These are phyloP conservation scores for Clitocybe nebularis DNA, from an alignment of 1,284 basidiomycete genomes.

Conservation along the genomic window DNA sequence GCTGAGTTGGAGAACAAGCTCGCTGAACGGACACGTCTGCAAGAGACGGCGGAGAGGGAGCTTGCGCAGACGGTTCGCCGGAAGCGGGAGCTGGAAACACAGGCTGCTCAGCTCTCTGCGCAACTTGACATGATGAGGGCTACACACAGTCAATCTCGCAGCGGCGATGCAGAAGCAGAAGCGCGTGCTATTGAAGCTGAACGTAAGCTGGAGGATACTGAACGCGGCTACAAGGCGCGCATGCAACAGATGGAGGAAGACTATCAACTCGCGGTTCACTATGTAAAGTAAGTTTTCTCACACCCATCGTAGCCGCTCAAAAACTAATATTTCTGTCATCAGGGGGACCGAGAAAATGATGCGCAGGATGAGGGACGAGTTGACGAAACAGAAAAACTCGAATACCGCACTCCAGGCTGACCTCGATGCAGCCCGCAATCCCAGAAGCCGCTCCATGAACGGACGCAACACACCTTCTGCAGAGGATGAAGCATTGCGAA, in stretches of 20 bases:
- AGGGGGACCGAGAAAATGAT: conserved; percentile 99
- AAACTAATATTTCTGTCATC: conserved; percentile 9
- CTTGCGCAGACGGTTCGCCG: conserved; percentile 59
- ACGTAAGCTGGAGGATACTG: conserved; percentile 74
- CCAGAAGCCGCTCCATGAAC: conserved; percentile 57
- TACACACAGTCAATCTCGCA: conserved; percentile 44
- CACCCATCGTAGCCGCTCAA: conserved; percentile 22
- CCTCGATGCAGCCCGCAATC: conserved; percentile 65
- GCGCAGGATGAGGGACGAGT: conserved; percentile 92
- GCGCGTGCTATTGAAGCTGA: conserved; percentile 65
- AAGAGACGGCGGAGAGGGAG: conserved; percentile 73
- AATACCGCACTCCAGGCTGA: conserved; percentile 80
- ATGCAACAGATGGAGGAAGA: conserved; percentile 90
- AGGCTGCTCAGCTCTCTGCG: conserved; percentile 57
- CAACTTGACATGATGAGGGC: conserved; percentile 64
- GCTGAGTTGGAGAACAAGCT: conserved; percentile 74
- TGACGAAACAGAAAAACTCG: conserved; percentile 83
- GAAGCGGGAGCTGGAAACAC: conserved; percentile 71
- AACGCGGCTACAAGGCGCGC: conserved; percentile 70
- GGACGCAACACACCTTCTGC: conserved; percentile 80
- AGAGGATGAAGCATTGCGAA: conserved; percentile 64
- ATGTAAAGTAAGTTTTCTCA: conserved; percentile 71
- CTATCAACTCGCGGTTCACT: conserved; percentile 90
- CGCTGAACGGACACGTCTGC: conserved; percentile 65
- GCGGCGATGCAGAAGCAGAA: conserved; percentile 41